Base-by-base conservation (phyloP, 768 basidiomycete genomes). In the Podaxis pistillaris region DNA sequence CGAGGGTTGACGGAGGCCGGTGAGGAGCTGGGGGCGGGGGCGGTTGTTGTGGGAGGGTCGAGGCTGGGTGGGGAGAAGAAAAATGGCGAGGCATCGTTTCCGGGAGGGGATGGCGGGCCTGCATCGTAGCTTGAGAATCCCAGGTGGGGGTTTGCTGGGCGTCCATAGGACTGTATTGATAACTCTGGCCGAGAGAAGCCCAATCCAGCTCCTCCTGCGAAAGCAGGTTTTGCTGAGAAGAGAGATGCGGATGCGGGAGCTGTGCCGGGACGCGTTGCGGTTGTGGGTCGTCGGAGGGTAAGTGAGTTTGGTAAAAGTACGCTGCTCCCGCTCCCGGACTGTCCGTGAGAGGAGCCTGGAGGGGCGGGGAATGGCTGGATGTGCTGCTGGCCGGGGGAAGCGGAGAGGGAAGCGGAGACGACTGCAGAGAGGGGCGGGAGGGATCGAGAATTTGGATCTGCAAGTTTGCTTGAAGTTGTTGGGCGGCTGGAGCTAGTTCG, bases 341-440 rank as follows among this genome's bases (percentile, higher is more conserved):
- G 73, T 64, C 75, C 70, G 54, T 64, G 67, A 33, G 58, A 58
- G 38, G 60, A 60, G 36, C 61, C 57, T 58, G 66, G 54, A 41
- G 66, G 70, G 73, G 68, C 58, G 69, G 72, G 50, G 75, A 77
- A 71, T 69, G 72, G 73, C 63, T 64, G 73, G 70, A 64, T 74
- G 73, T 73, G 75, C 57, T 73, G 78, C 67, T 77, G 78, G 63
- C 72, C 72, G 60, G 72, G 66, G 67, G 73, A 69, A 71, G 76
- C 68, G 78, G 80, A 68, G 86, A 87, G 78, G 73, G 86, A 79
- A 71, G 86, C 79, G 87, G 88, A 81, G 88, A 91, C 81, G 86
- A 90, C 81, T 75, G 85, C 79, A 78, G 86, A 72, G 88, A 89
- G 85, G 60, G 88, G 87, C 66, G 88, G 87, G 86, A 89, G 86